These are phyloP conservation scores for Bonia amplexicaulis DNA, from an alignment of 176 grass and related monocot species.

Conservation along the genomic window DNA sequence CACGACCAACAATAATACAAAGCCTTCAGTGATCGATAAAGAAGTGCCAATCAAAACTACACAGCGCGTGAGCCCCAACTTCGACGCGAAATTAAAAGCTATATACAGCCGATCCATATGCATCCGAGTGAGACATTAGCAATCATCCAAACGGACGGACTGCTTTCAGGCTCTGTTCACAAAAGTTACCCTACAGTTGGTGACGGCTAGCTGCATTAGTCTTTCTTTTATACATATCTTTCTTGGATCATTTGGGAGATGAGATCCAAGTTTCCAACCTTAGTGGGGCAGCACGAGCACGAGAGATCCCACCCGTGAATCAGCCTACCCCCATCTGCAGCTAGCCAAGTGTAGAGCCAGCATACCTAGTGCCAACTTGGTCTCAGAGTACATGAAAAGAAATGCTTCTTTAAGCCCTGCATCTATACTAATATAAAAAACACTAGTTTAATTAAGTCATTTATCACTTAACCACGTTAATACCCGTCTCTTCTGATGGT, in stretches of 20 bases:
- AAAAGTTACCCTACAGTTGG: background rate
- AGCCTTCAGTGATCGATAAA: no score
- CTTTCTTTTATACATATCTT: background rate
- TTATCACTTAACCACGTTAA: no score
- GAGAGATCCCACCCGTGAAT: slow-evolving; percentile 25
- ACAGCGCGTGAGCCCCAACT: slow-evolving; percentile 11
- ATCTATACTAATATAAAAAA: no score
- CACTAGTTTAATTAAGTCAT: no score
- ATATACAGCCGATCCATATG: background rate
- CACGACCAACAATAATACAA: background rate
- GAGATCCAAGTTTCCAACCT: background rate
- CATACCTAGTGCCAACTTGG: background rate
- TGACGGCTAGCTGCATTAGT: background rate
- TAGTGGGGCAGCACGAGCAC: background rate
- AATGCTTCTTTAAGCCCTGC: no score
- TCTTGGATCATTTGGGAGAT: background rate
- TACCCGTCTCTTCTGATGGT: no score
- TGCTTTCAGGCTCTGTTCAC: background rate
- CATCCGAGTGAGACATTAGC: background rate
- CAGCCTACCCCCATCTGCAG: background rate
- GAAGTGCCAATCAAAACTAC: background rate
- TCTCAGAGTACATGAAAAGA: background rate
- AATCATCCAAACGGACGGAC: background rate
- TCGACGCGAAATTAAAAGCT: background rate
- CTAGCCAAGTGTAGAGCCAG: background rate